phyloP scores from a whole-genome alignment of 345 rosid genomes.

The Pistacia atlantica region DNA sequence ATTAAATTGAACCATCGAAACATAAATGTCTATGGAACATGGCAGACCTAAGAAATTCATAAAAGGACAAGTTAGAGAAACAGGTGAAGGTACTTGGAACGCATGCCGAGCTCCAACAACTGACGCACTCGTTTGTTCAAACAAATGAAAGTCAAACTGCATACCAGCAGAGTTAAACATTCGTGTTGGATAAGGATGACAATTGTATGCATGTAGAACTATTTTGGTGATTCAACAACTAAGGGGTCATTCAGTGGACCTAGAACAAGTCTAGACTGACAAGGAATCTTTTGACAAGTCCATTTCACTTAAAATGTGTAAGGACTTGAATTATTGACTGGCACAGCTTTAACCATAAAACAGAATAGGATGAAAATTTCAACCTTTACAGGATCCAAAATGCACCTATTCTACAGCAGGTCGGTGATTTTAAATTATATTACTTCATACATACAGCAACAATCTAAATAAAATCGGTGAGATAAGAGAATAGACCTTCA shows the following conservation, averaged over 20 bases:
- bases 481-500: conserved; percentile 15
- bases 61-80: background rate
- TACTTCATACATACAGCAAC: background rate
- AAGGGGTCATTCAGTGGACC: too few species aligned
- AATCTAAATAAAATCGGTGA: conserved; percentile 19
- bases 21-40: background rate
- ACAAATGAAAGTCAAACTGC: background rate
- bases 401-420: background rate
- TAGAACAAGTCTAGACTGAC: too few species aligned
- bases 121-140: too few species aligned
- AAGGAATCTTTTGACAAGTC: background rate
- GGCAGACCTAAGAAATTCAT: background rate
- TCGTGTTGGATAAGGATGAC: background rate
- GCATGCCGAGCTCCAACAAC: too few species aligned
- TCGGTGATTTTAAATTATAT: too few species aligned
- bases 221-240: too few species aligned
- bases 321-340: too few species aligned
- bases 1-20: too few species aligned
- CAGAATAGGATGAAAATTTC: background rate
- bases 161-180: too few species aligned
- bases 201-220: too few species aligned
- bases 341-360: background rate
- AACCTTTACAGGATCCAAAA: background rate
- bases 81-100: background rate
- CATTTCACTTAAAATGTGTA: too few species aligned